phyloP scores from a whole-genome alignment of 495 filamentous ascomycete genomes.

The Penicillium malachiteum region DNA sequence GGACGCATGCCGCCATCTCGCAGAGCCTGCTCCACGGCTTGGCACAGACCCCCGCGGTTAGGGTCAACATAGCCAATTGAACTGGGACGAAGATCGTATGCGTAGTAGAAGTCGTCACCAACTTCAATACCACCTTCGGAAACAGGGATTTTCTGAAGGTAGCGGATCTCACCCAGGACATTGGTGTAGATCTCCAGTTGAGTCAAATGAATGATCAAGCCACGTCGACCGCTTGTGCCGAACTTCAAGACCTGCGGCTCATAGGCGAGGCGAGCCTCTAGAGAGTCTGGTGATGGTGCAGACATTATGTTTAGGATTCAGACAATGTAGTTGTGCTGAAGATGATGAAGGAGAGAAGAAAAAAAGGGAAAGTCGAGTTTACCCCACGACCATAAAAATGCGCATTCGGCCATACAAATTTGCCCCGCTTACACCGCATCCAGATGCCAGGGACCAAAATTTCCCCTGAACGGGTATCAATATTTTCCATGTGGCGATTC shows the following conservation, averaged over 20 bases:
- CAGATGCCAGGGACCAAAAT: too few species aligned
- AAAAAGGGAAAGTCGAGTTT: too few species aligned
- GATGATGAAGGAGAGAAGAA: too few species aligned
- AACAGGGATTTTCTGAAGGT: slow-evolving; percentile 21
- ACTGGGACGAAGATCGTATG: slow-evolving; percentile 29
- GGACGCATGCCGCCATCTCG: slow-evolving; percentile 25
- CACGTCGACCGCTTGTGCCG: slow-evolving; percentile 30
- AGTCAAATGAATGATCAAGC: slow-evolving; percentile 24
- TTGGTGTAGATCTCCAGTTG: slow-evolving; percentile 33
- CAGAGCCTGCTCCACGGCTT: slow-evolving; percentile 26
- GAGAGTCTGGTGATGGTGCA: neutral
- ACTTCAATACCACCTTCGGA: slow-evolving; percentile 21
- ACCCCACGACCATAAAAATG: too few species aligned
- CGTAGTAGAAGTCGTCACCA: slow-evolving; percentile 32
- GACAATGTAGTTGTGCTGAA: too few species aligned
- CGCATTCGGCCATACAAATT: too few species aligned
- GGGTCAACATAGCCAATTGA: slow-evolving; percentile 26
- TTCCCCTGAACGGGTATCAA: too few species aligned
- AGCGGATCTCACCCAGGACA: slow-evolving; percentile 25
- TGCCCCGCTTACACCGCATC: too few species aligned
- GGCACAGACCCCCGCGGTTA: slow-evolving; percentile 24
- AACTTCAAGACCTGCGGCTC: slow-evolving; percentile 25
- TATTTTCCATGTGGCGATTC: slow-evolving; percentile 12
- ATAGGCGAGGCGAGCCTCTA: slow-evolving; percentile 16
- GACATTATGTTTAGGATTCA: neutral